A percentile compares a stretch with the other conserved stretches of the same genome.
phyloP scores from a whole-genome alignment of 2,329 filamentous ascomycete species.

The Byssothecium circinans region DNA sequence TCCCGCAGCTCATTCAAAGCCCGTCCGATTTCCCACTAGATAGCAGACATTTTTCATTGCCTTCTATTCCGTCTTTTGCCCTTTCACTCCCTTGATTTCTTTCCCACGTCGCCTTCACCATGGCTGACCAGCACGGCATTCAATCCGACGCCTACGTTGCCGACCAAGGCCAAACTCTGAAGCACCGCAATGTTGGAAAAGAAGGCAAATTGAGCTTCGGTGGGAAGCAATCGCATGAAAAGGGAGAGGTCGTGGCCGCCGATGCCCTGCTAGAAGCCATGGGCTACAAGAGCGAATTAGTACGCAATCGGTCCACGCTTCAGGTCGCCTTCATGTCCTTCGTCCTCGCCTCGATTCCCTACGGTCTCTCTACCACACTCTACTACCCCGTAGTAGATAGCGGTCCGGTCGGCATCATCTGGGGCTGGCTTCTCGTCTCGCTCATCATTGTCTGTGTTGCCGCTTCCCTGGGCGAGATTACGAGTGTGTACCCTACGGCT shows the following conservation, averaged over 20 bases:
- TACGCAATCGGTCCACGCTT: constrained; percentile 66
- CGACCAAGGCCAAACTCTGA: constrained; percentile 27
- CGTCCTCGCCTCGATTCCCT: constrained; percentile 73
- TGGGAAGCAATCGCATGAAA: constrained; percentile 25
- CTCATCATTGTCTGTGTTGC: constrained; percentile 70
- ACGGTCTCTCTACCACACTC: constrained; percentile 71
- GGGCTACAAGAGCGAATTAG: constrained; percentile 67
- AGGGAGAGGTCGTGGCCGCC: constrained; percentile 48
- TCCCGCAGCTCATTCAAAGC: constrained; percentile 30
- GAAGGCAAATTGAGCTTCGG: constrained; percentile 28
- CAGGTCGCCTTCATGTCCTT: constrained; percentile 77
- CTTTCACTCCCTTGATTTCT: constrained; percentile 1
- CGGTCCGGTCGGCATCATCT: constrained; percentile 70
- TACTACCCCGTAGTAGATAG: constrained; percentile 68
- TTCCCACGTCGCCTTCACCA: constrained; percentile 16
- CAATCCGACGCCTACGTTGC: constrained; percentile 40
- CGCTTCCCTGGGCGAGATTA: constrained; percentile 71
- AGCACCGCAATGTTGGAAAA: constrained; percentile 27
- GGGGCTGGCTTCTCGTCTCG: constrained; percentile 72
- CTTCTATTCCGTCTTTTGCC: neutral
- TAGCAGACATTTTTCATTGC: neutral
- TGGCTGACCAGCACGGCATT: constrained; percentile 25
- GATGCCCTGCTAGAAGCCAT: constrained; percentile 65
- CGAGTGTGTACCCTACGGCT: constrained; percentile 74
- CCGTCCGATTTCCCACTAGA: constrained; percentile 11